These are phyloP conservation scores for Salinomyces thailandicus DNA, from an alignment of 2,329 filamentous ascomycete species.

Conservation along the genomic window DNA sequence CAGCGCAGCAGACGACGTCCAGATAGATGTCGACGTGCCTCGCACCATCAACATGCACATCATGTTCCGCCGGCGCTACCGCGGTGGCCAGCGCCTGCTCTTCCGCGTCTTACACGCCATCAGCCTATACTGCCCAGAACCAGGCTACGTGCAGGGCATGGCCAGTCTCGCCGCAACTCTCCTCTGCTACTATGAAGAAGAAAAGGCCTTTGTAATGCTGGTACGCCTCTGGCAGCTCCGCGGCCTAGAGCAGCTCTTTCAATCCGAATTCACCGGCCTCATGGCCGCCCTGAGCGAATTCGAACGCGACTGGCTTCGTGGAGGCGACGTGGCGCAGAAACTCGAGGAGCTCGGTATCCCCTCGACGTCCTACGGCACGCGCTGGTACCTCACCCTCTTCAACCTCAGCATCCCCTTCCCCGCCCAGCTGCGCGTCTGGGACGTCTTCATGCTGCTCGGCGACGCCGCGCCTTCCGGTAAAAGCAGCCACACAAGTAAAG, in stretches of 20 bases:
- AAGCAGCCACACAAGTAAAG: too few species aligned
- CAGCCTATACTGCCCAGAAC: conserved; percentile 80
- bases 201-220: conserved; percentile 88
- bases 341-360: conserved; percentile 70
- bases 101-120: conserved; percentile 89
- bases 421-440: conserved; percentile 91
- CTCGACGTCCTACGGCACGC: conserved; percentile 84
- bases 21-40: conserved; percentile 95
- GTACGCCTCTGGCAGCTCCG: conserved; percentile 88
- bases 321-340: conserved; percentile 67
- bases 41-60: conserved; percentile 91
- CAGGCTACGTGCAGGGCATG: conserved; percentile 97
- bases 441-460: conserved; percentile 91
- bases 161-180: conserved; percentile 84
- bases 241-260: conserved; percentile 75
- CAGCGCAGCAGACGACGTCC: conserved; percentile 79
- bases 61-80: conserved; percentile 89
- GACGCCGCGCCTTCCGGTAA: conserved; percentile 38
- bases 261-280: conserved; percentile 71
- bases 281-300: conserved; percentile 82
- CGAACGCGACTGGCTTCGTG: conserved; percentile 68
- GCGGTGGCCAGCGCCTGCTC: conserved; percentile 80
- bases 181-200: conserved; percentile 94
- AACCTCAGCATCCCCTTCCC: conserved; percentile 93
- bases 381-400: conserved; percentile 96